Conservation (phyloP, 225 moss, liverwort and hornwort species). For the Rhytidiadelphus loreus region DNA sequence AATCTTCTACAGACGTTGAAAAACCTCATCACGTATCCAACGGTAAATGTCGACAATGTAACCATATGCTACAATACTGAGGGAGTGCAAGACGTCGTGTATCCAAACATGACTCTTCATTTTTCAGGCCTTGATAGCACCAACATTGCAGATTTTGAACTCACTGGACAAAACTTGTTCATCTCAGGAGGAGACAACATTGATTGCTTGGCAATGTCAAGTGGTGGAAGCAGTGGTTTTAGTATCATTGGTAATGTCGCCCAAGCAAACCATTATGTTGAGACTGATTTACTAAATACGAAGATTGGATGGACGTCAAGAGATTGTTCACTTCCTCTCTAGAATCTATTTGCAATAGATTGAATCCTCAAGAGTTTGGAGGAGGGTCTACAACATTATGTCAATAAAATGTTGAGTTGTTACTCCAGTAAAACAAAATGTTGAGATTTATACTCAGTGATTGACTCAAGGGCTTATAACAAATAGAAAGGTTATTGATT, state of each 20-base stretch:
- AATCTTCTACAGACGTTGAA: background rate
- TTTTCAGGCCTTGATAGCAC: background rate
- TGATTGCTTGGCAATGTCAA: background rate
- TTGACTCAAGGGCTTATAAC: no score
- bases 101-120: background rate
- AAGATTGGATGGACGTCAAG: background rate
- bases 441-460: no score
- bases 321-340: background rate
- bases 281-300: background rate
- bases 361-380: no score
- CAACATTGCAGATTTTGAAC: background rate
- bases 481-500: no score
- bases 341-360: background rate
- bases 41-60: accelerated
- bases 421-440: no score
- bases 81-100: background rate
- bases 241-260: background rate
- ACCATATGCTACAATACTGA: background rate
- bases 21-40: background rate
- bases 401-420: no score
- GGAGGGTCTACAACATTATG: no score
- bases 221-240: accelerated
- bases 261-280: background rate
- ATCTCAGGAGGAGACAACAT: accelerated
- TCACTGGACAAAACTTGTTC: background rate